phyloP scores from a whole-genome alignment of 805 yeast species.

The Wickerhamomyces rabaulensis region DNA sequence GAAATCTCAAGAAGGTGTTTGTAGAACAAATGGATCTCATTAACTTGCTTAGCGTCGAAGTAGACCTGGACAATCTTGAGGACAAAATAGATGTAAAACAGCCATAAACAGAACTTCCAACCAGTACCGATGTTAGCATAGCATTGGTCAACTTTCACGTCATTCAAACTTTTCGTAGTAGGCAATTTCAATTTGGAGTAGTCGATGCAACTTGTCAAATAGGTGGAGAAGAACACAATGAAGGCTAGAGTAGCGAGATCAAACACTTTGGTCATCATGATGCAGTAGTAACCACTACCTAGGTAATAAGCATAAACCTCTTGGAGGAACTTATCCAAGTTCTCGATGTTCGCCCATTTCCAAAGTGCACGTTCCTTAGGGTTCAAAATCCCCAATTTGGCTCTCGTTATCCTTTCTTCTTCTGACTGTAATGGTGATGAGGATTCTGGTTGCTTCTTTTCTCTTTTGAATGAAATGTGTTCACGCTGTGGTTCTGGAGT shows the following conservation, averaged over 20 bases:
- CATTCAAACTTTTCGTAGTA: slow-evolving; percentile 19
- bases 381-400: slow-evolving; percentile 39
- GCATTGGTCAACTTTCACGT: slow-evolving; percentile 33
- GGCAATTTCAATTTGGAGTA: slow-evolving; percentile 39
- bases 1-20: slow-evolving; percentile 61
- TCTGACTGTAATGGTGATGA: slow-evolving; percentile 1
- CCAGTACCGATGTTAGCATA: slow-evolving; percentile 39
- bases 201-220: slow-evolving; percentile 78
- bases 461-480: slow-evolving; percentile 11
- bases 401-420: slow-evolving; percentile 22
- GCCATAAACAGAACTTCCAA: slow-evolving; percentile 58
- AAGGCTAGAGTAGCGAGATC: slow-evolving; percentile 75
- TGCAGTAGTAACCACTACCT: slow-evolving; percentile 81
- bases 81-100: slow-evolving; percentile 48
- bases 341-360: slow-evolving; percentile 95
- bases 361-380: slow-evolving; percentile 79
- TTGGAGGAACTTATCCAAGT: slow-evolving; percentile 78
- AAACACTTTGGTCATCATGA: slow-evolving; percentile 57
- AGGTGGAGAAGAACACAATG: slow-evolving; percentile 74
- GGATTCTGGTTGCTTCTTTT: slow-evolving; percentile 1
- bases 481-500: slow-evolving; percentile 1
- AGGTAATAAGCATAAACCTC: slow-evolving; percentile 81
- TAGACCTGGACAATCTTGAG: slow-evolving; percentile 51
- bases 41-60: slow-evolving; percentile 59
- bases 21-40: slow-evolving; percentile 76